A percentile compares a stretch with the other conserved stretches of the same genome.
Evolutionary conservation across 2,329 filamentous ascomycete species (phyloP).

Genomic region (Exophiala phaeomuriformis): DNA sequence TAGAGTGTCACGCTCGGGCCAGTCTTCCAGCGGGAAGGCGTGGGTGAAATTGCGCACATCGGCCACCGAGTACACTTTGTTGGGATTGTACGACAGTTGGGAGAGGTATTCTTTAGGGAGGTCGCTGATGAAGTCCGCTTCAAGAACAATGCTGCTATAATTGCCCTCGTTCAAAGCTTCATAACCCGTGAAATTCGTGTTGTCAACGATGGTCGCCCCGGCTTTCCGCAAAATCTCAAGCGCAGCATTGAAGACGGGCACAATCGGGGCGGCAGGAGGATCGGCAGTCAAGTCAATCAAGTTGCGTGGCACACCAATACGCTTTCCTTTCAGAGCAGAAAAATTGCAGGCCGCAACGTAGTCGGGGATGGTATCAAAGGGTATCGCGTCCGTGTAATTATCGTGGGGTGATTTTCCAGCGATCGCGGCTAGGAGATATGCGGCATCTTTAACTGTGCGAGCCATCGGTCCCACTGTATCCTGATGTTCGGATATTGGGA

Average conservation of each 20-base stretch:
- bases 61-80: constrained; percentile 46
- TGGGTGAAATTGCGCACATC: constrained; percentile 53
- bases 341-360: constrained; percentile 54
- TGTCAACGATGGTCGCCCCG: constrained; percentile 55
- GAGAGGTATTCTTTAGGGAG: constrained; percentile 52
- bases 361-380: constrained; percentile 47
- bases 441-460: constrained; percentile 52
- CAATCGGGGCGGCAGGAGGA: constrained; percentile 35
- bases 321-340: constrained; percentile 48
- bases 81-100: constrained; percentile 51
- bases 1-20: constrained; percentile 52
- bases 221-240: constrained; percentile 47
- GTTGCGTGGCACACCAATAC: constrained; percentile 59
- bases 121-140: constrained; percentile 54
- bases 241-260: constrained; percentile 50
- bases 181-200: constrained; percentile 53
- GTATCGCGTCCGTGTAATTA: constrained; percentile 55
- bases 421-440: constrained; percentile 53
- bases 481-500: constrained; percentile 49
- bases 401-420: constrained; percentile 47
- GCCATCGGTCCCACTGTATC: constrained; percentile 46
- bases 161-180: constrained; percentile 31
- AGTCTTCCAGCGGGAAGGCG: constrained; percentile 48
- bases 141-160: constrained; percentile 39
- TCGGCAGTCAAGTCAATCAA: constrained; percentile 39